Evolutionary conservation across 2,329 filamentous ascomycete genomes (phyloP), one percentile per base, ranked within the genome.

Genomic region (Orbilia oligospora): DNA sequence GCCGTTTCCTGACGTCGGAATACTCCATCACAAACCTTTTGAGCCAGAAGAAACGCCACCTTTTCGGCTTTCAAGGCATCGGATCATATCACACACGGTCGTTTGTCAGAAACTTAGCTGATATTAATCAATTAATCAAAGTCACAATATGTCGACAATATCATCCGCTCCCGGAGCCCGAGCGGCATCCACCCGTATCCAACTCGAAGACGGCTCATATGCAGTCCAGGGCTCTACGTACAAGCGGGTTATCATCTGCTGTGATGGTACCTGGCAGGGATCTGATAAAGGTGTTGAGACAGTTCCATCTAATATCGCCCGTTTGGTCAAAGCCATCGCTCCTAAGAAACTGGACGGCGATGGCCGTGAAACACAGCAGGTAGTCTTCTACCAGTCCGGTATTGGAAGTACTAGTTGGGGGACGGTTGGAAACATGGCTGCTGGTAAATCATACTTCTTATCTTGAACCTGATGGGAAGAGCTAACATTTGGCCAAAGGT

Each of bases 351-450:
- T 20, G 24, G 48, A 68, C 8, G 48, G 55, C 8, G n/a, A 72
- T 36, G 64, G 70, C 10, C 48, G 48, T 5, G 65, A 80, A 30
- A 78, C 69, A 16, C 75, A 78, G 30, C 75, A 78, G 48, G 64
- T 78, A 1, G 75, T 78, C 6, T 78, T 49, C 36, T 78, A 78
- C 16, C 75, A 78, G 18, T 64, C 53, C 6, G 75, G 75, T 10
- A 65, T 78, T 46, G 75, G 75, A 16, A 78, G 75, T 14, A 56
- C 71, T 5, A 78, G 53, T 22, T 73, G 76, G 46, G 81, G 81
- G 38, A 65, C 81, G 16, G 24, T 71, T n/a, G 81, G 81, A 72
- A 82, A 91, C 70, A 87, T 78, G 20, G 75, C 75, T 30, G 75
- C 75, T n/a, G 75, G 75, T 78, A 78, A 5, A 20, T 24, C 8